Evolutionary conservation across 805 yeast genomes (phyloP), one percentile per base, ranked within the genome.

Genomic region (Candida koratica): DNA sequence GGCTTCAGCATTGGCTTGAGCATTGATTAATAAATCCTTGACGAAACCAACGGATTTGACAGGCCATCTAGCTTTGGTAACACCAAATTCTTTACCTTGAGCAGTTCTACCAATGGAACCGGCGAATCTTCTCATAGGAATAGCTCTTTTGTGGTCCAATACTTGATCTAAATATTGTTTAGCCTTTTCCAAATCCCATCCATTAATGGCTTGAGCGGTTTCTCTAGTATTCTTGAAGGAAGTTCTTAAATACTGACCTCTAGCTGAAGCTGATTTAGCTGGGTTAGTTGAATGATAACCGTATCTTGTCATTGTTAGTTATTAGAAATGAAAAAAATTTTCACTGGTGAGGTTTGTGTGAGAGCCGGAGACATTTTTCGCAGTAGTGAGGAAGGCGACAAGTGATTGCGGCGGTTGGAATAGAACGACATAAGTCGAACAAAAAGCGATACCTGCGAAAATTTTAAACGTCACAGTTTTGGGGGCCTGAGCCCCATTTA

Each of bases 51-150:
- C 97, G 51, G 96, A 85, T 84, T 93, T 93, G 53, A 80, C 95
- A 67, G 98, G 98, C 98, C 98, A 93, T 87, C 98, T 89, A 60
- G 98, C 98, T 77, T 84, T 89, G 81, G 96, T 87, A 68, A 89
- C 96, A 75, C 97, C 97, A 65, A 90, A 93, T 79, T 93, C 98
- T 78, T 93, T 90, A 77, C 96, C 98, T 78, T 93, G 98, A 59
- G 94, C 96, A 61, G 98, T 88, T 79, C 98, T 85, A 73, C 98
- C 98, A 62, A 86, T 89, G 60, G 96, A 85, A 55, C 84, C 79
- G 79, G 84, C 84, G 78, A 78, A 90, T 80, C 96, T 81, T 81
- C 98, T 85, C 93, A 93, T 87, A 69, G 99, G 99, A 60, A 93
- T 86, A 64, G 97, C 99, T 82, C 97, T 90, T 78, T 93, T 79